Evolutionary conservation across 2,329 filamentous ascomycete genomes (phyloP), one percentile per base, ranked within the genome.

Genomic region (Westerdykella ornata): DNA sequence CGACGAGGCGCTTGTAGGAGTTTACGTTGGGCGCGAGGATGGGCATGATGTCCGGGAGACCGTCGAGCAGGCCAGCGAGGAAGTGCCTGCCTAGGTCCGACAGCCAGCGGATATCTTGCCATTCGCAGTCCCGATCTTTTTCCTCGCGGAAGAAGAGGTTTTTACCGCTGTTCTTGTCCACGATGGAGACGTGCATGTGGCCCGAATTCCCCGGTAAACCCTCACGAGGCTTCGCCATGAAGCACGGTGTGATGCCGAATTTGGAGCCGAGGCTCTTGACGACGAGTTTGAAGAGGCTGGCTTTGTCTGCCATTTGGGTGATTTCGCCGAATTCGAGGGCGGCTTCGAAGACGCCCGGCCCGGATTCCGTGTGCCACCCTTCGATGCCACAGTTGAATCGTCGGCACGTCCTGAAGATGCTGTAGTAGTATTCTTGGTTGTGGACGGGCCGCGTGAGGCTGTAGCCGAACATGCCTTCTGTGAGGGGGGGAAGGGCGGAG

Each of bases 191-290:
- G 65, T 98, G 92, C 75, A 95, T 90, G 64, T 98, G 92, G 1
- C 92, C 92, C 48, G 85, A 92, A 71, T 97, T 97, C 35, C 92
- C 92, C 0, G 92, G 92, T 0, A 97, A 73, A 0, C 89, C 88
- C 56, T 94, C 79, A 51, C 85, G 82, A 2, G 92, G 92, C 68
- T 98, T 98, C 13, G 92, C 92, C 92, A 98, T 98, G 73, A 98
- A 98, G 67, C 87, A 94, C 0, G 92, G 92, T 0, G 88, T 95
- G 60, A 98, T 94, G 52, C 87, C 88, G 63, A 88, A 86, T 60
- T 87, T 84, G 42, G 81, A 84, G 34, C 86, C 87, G 30, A 95
- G 79, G 8, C 87, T 88, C 69, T 95, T 96, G 51, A 95, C 88
- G 15, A 85, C 81, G 55, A 94, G 86, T 75, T 98, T 98, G 81